phyloP scores from a whole-genome alignment of 306 rosid species.

The Trifolium pratense region DNA sequence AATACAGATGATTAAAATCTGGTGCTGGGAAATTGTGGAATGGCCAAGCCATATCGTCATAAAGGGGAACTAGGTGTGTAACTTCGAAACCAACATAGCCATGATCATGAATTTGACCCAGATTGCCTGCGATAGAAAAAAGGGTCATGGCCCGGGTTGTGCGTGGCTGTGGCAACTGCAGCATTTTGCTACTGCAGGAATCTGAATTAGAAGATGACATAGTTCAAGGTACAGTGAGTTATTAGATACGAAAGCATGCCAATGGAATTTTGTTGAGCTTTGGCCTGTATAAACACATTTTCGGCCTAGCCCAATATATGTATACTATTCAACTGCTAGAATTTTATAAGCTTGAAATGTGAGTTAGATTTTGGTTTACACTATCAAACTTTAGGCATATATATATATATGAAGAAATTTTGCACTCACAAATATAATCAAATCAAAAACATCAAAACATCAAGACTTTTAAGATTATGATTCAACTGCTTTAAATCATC shows the following conservation, averaged over 20 bases:
- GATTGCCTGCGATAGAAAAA: background rate
- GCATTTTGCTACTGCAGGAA: background rate
- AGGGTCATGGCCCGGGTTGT: background rate
- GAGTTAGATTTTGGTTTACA: background rate
- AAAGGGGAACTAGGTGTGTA: background rate
- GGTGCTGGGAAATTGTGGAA: conserved; percentile 31
- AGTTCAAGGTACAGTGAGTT: conserved; percentile 7
- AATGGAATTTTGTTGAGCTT: conserved; percentile 23
- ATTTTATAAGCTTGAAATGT: conserved; percentile 6
- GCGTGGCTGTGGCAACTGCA: background rate
- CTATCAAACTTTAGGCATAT: background rate
- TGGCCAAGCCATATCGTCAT: conserved; percentile 23
- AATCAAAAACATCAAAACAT: background rate
- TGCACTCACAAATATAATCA: too few relatives aligned
- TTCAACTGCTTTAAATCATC: background rate
- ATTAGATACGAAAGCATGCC: background rate
- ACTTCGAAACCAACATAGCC: background rate
- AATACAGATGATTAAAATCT: background rate
- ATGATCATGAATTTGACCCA: background rate
- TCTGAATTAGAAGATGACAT: background rate
- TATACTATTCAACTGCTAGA: background rate
- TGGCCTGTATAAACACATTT: conserved; percentile 44
- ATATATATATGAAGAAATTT: too few relatives aligned
- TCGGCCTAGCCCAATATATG: conserved; percentile 37
- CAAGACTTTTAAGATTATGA: background rate